These are phyloP conservation scores for Galerina sulciceps DNA, from an alignment of 768 basidiomycete species.

Conservation along the genomic window DNA sequence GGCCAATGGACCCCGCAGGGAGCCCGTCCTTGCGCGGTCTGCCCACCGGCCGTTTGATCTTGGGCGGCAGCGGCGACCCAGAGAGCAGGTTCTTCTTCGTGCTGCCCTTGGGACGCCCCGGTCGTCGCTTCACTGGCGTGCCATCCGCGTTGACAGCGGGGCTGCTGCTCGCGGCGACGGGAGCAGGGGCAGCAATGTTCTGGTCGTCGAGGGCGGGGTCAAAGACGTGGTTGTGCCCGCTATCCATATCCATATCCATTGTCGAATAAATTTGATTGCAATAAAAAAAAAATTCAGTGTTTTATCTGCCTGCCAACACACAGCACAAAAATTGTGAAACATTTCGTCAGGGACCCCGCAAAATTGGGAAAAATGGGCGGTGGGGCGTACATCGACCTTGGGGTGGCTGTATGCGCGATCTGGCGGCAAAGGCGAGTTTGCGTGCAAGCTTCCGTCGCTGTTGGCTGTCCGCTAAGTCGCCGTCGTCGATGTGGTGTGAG, in stretches of 20 bases:
- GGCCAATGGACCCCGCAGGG: conserved; percentile 74
- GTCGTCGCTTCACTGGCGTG: conserved; percentile 57
- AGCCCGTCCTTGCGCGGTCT: conserved; percentile 82
- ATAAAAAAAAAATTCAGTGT: conserved; percentile 17
- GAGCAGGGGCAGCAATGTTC: conserved; percentile 4
- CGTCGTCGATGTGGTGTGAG: conserved; percentile 10
- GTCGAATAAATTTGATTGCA: conserved; percentile 13
- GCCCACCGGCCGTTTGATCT: conserved; percentile 79
- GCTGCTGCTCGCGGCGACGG: not conserved
- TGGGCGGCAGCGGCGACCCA: conserved; percentile 41
- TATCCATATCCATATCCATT: conserved; percentile 27
- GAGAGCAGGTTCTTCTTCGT: conserved; percentile 65
- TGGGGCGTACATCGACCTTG: conserved; percentile 4
- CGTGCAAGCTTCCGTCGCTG: not conserved
- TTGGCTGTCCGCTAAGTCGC: conserved; percentile 5
- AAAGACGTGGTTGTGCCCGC: conserved; percentile 30
- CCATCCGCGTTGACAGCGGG: conserved; percentile 17
- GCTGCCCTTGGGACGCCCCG: conserved; percentile 81
- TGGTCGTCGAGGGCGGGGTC: conserved; percentile 22
- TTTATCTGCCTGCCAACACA: conserved; percentile 10
- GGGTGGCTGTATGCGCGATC: not conserved
- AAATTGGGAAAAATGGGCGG: not conserved
- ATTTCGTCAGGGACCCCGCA: conserved; percentile 4
- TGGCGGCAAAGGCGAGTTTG: too few relatives aligned
- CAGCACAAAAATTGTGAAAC: conserved; percentile 8